Evolutionary conservation across 805 yeast genomes (phyloP), one percentile per base, ranked within the genome.

Genomic region (Sugiyamaella mastotermitis): DNA sequence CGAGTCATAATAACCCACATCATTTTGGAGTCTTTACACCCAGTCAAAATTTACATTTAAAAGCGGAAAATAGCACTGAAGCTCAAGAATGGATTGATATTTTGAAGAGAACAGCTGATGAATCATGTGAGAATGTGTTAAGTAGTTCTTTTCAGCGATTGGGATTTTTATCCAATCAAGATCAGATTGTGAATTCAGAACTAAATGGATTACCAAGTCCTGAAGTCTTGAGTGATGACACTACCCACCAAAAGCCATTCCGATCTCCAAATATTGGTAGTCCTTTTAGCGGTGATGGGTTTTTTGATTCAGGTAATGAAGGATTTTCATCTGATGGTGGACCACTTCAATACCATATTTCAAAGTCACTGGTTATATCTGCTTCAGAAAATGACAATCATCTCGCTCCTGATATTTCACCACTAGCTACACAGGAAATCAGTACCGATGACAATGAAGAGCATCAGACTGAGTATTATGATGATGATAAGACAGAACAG

Each of bases 21-120:
- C 57, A 49, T 33, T 58, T 60, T 31, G 61, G 57, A 6, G 40
- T 59, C 10, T 58, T 53, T 48, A 58, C 63, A n/a, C 43, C 57
- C 19, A 45, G 46, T 25, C 44, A 46, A 27, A 57, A 45, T 27
- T 40, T 50, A 22, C 62, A 58, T 33, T 42, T 59, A 14, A 42
- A 45, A 24, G 62, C 62, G 13, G 51, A 46, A 16, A 42, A 49
- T 11, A 38, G 33, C 3, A 34, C 42, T 5, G 61, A 56, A 18
- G 56, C 58, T 8, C 52, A 51, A 35, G 48, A 37, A 10, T 59
- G 64, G 64, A 57, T 53, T 19, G 50, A 49, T 18, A 47, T 45
- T 17, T 40, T 60, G 4, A 42, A 49, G 10, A 41, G 37, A 5
- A 42, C 53, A 3, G 56, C 55, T 3, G 43, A 48, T 20, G 49